Base-by-base conservation (phyloP, 768 basidiomycete species). In the Tephrocybe sp. region DNA sequence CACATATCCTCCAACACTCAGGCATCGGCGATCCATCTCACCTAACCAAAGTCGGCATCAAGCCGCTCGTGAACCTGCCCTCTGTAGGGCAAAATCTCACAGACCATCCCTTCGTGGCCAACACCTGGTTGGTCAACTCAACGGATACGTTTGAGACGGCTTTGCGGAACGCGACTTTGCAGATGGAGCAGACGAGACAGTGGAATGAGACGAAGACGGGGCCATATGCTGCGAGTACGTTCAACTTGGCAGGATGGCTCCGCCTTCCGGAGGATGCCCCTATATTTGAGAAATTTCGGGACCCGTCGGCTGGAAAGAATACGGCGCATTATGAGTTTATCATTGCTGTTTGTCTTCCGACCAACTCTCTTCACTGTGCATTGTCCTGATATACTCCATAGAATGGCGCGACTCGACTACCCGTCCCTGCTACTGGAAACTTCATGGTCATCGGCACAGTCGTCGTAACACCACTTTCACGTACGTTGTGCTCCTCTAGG, bases 41-140 rank as follows among this genome's bases (percentile, higher is more conserved):
- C 14, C 56, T 67, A 2, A 34, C 53, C 17, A 21, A 44, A 23
- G 32, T 60, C 23, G 60, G 62, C 0, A 56, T 69, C 34, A 50
- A 53, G 15, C 54, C 64, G 3, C 57, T 63, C n/a, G 55, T 68
- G 11, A 32, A 65, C 25, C 60, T 68, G 1, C 68, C 68, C 18
- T 58, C 57, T 1, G 68, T 70, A 3, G 68, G 68, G 1, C 57
- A 65, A 42, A 69, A 70, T 30, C 50, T 69, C 14, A 59, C 62
- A 0, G 68, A 69, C 48, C 68, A 70, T 28, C 44, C 64, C 17
- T 61, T 62, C 24, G 63, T 68, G n/a, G 56, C 60, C 5, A 62
- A 62, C 32, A 58, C 59, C 0, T 67, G 63, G 63, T 49, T 54
- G 6, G 62, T 65, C n/a, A 66, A 66, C 37, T 57, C 60, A 2